Percentiles rank a stretch among this genome's conserved stretches.
Conservation (phyloP, 1,284 basidiomycete genomes). For the Ustilago loliicola region DNA sequence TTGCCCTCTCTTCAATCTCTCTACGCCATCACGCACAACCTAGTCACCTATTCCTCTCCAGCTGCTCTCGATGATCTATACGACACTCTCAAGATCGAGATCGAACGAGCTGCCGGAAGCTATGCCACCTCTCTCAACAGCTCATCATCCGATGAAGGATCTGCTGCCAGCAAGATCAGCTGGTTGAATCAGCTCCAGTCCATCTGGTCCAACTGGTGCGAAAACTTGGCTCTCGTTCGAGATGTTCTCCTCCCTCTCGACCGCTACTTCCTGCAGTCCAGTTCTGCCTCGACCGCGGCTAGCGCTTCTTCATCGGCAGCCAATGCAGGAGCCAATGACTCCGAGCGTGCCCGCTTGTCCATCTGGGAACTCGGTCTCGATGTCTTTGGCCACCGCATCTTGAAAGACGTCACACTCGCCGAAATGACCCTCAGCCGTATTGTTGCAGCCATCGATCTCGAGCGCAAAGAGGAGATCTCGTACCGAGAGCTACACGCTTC, state of each 20-base stretch:
- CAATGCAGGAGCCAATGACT: not conserved
- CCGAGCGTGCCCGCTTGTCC: constrained; percentile 14
- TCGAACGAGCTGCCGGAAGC: constrained; percentile 55
- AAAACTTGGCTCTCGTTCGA: constrained; percentile 41
- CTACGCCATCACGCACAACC: constrained; percentile 37
- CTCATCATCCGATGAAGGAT: constrained; percentile 30
- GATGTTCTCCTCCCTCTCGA: constrained; percentile 45
- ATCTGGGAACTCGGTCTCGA: constrained; percentile 57
- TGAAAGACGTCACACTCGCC: constrained; percentile 42
- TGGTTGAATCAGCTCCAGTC: constrained; percentile 52
- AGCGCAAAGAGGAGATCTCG: constrained; percentile 21
- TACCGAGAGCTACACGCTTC: constrained; percentile 47
- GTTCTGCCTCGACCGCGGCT: not conserved
- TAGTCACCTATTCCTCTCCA: constrained; percentile 22
- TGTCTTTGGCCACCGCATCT: constrained; percentile 52
- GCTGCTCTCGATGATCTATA: constrained; percentile 45
- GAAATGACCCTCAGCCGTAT: constrained; percentile 34
- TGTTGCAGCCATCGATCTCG: constrained; percentile 41
- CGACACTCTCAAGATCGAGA: constrained; percentile 60
- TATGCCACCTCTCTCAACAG: constrained; percentile 36
- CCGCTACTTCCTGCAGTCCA: constrained; percentile 18
- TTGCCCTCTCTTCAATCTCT: constrained; percentile 40
- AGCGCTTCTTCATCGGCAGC: not conserved
- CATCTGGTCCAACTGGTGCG: constrained; percentile 57
- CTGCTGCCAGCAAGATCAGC: constrained; percentile 20